These are phyloP conservation scores for Pisolithus microcarpus DNA, from an alignment of 768 basidiomycete genomes.

Conservation along the genomic window DNA sequence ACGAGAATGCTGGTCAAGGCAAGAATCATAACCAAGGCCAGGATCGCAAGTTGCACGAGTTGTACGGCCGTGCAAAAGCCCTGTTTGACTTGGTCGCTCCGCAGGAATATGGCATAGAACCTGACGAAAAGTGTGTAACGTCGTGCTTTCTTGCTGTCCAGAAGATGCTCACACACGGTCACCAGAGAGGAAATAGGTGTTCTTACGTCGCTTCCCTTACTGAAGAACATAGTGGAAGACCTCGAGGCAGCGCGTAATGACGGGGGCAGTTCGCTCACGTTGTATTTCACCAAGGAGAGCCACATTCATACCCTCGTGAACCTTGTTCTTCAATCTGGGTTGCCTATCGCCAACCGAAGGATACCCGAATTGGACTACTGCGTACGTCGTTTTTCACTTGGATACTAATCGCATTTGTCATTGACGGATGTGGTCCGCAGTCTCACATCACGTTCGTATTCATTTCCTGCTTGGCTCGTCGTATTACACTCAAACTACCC, in stretches of 20 bases:
- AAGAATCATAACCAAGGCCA: constrained; percentile 47
- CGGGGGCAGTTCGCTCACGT: constrained; percentile 69
- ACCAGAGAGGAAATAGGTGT: constrained; percentile 83
- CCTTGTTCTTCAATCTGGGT: constrained; percentile 83
- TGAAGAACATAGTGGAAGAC: constrained; percentile 91
- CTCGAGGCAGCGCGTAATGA: constrained; percentile 83
- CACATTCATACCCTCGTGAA: constrained; percentile 93
- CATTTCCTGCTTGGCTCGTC: not conserved
- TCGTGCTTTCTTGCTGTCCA: not conserved
- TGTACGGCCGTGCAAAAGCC: constrained; percentile 91
- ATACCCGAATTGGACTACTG: constrained; percentile 97
- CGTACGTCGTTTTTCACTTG: constrained; percentile 36
- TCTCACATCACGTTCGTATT: constrained; percentile 70
- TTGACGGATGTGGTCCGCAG: constrained; percentile 30
- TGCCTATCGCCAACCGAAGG: constrained; percentile 90
- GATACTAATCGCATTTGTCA: not conserved
- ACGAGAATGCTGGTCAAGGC: constrained; percentile 54
- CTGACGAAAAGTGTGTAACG: constrained; percentile 71
- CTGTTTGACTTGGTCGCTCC: constrained; percentile 97
- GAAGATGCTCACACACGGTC: not conserved
- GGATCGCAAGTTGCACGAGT: constrained; percentile 84
- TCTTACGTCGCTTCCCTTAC: constrained; percentile 86
- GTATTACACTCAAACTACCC: not conserved
- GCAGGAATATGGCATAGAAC: constrained; percentile 97
- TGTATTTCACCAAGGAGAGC: constrained; percentile 98